Evolutionary conservation across 2,329 filamentous ascomycete species (phyloP).

Genomic region (Colletotrichum orchidophilum): DNA sequence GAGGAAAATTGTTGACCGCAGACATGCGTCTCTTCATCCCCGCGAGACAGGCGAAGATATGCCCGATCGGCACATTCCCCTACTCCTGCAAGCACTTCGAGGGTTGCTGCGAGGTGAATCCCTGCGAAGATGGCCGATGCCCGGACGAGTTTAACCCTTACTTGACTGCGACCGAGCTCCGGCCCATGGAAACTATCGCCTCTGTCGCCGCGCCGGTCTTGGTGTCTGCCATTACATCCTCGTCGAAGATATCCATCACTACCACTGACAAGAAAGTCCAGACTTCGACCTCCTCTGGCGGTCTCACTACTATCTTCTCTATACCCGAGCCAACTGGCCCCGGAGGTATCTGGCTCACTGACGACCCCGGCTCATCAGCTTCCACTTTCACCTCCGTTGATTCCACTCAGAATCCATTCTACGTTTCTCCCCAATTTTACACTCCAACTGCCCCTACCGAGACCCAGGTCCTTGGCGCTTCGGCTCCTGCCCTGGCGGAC

Average conservation of each 20-base stretch:
- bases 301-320: slow-evolving; percentile 4
- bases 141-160: slow-evolving; percentile 34
- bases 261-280: neutral
- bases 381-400: neutral
- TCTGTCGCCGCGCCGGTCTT: slow-evolving; percentile 25
- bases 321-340: neutral
- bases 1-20: neutral
- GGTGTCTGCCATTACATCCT: neutral
- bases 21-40: slow-evolving; percentile 15
- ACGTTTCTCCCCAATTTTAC: neutral
- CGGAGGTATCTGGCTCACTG: slow-evolving; percentile 19
- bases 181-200: neutral
- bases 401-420: neutral
- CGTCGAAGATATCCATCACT: neutral
- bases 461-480: neutral
- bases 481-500: neutral
- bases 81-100: slow-evolving; percentile 48
- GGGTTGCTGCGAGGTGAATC: slow-evolving; percentile 57
- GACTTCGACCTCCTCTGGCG: neutral
- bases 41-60: neutral
- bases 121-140: slow-evolving; percentile 49
- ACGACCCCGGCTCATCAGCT: neutral
- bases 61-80: slow-evolving; percentile 41
- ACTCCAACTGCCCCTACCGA: neutral
- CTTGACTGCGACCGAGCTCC: neutral